phyloP scores from a whole-genome alignment of 495 filamentous ascomycete species.

The Melanomma pulvis-pyrius region DNA sequence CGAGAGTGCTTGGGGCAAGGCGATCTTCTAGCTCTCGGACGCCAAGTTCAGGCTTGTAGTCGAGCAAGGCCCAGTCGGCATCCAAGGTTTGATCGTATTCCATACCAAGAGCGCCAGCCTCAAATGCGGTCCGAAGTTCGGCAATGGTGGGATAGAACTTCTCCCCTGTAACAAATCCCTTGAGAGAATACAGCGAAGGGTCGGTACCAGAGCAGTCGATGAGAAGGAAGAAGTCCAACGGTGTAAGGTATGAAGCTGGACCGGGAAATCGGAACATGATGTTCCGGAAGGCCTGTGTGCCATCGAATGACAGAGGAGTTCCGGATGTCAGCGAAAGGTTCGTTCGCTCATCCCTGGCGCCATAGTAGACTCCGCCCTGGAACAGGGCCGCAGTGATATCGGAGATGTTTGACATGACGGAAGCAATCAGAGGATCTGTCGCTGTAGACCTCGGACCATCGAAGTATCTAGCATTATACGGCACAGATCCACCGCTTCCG shows the following conservation, averaged over 20 bases:
- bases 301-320: constrained; percentile 45
- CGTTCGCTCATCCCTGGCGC: constrained; percentile 39
- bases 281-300: constrained; percentile 38
- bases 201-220: constrained; percentile 49
- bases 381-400: constrained; percentile 46
- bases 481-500: constrained; percentile 27
- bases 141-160: constrained; percentile 44
- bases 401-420: constrained; percentile 43
- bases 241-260: constrained; percentile 41
- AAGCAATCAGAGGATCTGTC: constrained; percentile 40
- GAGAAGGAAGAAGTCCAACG: constrained; percentile 47
- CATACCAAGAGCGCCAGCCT: constrained; percentile 45
- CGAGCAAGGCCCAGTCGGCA: constrained; percentile 42
- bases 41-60: constrained; percentile 45
- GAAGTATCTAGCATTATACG: constrained; percentile 45
- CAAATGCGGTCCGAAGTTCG: constrained; percentile 45
- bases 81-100: constrained; percentile 30
- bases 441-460: constrained; percentile 41
- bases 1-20: constrained; percentile 47
- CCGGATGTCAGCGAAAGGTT: constrained; percentile 36
- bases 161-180: constrained; percentile 46
- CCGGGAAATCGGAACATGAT: constrained; percentile 47
- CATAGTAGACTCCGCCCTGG: constrained; percentile 43
- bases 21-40: constrained; percentile 48
- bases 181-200: constrained; percentile 43